Conservation (phyloP, 2,329 filamentous ascomycete species). For the Thelonectria olida region DNA sequence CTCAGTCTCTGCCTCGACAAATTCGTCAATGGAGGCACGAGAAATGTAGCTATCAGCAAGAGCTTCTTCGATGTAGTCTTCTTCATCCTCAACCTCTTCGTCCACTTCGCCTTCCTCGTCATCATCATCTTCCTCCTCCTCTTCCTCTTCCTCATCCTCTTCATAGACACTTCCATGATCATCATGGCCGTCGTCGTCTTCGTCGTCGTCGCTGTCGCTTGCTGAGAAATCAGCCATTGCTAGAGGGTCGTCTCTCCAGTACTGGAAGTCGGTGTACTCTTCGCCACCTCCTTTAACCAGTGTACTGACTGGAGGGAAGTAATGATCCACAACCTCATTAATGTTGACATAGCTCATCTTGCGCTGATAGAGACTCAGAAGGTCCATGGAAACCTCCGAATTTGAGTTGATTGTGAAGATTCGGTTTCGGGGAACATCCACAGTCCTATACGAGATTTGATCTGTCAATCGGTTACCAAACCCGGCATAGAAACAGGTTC, state of each 20-base stretch:
- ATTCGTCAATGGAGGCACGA: slow-evolving; percentile 47
- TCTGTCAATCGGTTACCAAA: slow-evolving; percentile 98
- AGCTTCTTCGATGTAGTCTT: slow-evolving; percentile 51
- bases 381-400: slow-evolving; percentile 90
- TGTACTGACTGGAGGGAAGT: slow-evolving; percentile 91
- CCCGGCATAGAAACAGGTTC: slow-evolving; percentile 92
- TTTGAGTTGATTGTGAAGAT: slow-evolving; percentile 99
- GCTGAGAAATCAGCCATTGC: slow-evolving; percentile 90
- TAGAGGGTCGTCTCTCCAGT: slow-evolving; percentile 88
- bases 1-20: slow-evolving; percentile 53
- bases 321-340: slow-evolving; percentile 96
- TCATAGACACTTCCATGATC: slow-evolving; percentile 55
- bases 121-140: slow-evolving; percentile 48
- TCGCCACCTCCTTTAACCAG: slow-evolving; percentile 90
- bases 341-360: slow-evolving; percentile 98
- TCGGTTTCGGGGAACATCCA: slow-evolving; percentile 91
- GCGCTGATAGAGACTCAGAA: slow-evolving; percentile 91
- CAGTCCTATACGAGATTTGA: slow-evolving; percentile 92
- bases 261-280: slow-evolving; percentile 96
- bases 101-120: slow-evolving; percentile 52
- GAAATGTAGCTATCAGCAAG: slow-evolving; percentile 44
- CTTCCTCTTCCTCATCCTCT: slow-evolving; percentile 55
- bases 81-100: slow-evolving; percentile 31
- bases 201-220: slow-evolving; percentile 71
- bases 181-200: slow-evolving; percentile 67